Base-by-base conservation (phyloP, 495 filamentous ascomycete genomes). In the Aspergillus ostianus region DNA sequence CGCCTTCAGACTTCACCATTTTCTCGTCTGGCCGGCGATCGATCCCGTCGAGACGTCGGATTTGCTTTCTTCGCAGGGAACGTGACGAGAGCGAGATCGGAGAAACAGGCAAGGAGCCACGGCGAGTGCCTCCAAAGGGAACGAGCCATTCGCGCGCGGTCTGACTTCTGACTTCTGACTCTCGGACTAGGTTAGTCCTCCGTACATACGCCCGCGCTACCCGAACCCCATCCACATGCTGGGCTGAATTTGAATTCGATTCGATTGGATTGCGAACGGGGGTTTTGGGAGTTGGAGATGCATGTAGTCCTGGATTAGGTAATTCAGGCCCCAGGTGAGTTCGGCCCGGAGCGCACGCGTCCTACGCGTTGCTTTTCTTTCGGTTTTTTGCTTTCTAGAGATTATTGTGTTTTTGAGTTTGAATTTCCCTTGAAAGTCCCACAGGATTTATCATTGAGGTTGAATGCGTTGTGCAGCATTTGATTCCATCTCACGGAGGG, bases 151-250 rank as follows among this genome's bases (percentile, higher is more conserved):
- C 30, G 8, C 30, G 6, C n/a, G n/a, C n/a, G n/a, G n/a, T n/a
- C n/a, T n/a, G n/a, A n/a, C n/a, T n/a, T n/a, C n/a, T n/a, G n/a
- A n/a, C n/a, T 32, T 32, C 10, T 32, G 30, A 32, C 30, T 41
- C 13, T 41, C 17, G 32, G 27, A 45, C 52, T 53, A 55, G 48
- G 46, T 56, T 60, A 60, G 57, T 30, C 53, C 26, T 44, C 45
- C 55, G 58, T 58, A 51, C 51, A 19, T 57, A 45, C 55, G 29
- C 58, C 64, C 60, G 64, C 57, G 60, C 64, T 58, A 66, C 36
- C 64, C 64, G 60, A 50, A 32, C 30, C 30, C 50, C 57, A 53
- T 52, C 53, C 62, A 60, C 56, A 56, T 51, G 51, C 55, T 56
- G 56, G 30, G 30, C 30, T 32, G 30, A 12, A 32, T 12, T 7